Evolutionary conservation across 169 alveolate genomes (phyloP).

Genomic region (Eimeria praecox): DNA sequence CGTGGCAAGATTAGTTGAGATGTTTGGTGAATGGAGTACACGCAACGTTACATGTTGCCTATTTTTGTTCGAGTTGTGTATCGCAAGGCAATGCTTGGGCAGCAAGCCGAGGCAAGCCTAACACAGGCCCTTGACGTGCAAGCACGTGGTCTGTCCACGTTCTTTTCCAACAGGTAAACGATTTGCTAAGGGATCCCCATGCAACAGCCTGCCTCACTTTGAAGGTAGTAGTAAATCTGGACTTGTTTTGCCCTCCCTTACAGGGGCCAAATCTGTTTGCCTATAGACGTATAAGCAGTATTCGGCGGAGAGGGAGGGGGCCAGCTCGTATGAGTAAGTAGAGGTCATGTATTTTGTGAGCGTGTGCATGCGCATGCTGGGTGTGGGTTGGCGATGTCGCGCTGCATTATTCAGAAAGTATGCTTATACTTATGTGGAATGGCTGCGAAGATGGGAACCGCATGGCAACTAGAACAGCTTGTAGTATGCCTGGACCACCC

Average conservation of each 20-base stretch:
- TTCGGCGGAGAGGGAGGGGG: not conserved
- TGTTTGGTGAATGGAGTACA: not conserved
- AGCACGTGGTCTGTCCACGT: too few species aligned
- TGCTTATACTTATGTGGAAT: not conserved
- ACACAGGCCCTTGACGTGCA: too few species aligned
- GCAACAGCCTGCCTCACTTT: too few species aligned
- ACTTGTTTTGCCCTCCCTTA: too few species aligned
- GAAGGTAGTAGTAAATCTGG: too few species aligned
- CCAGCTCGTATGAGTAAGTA: not conserved
- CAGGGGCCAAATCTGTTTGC: not conserved
- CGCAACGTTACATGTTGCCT: not conserved
- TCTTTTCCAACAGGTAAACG: too few species aligned
- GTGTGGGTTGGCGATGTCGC: not conserved
- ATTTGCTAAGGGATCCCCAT: too few species aligned
- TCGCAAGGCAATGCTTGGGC: not conserved
- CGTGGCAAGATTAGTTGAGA: not conserved
- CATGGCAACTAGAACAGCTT: not conserved
- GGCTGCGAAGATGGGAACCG: not conserved
- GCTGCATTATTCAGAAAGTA: not conserved
- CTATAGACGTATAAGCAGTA: not conserved
- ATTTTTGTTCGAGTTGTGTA: not conserved
- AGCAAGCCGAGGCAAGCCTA: too few species aligned
- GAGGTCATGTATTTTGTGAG: not conserved
- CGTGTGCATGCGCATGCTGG: not conserved
- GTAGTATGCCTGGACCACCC: too few species aligned